Evolutionary conservation across 192 early-diverging fungal genomes (phyloP), one percentile per base, ranked within the genome.

Genomic region (Fimicolochytrium jonesii): DNA sequence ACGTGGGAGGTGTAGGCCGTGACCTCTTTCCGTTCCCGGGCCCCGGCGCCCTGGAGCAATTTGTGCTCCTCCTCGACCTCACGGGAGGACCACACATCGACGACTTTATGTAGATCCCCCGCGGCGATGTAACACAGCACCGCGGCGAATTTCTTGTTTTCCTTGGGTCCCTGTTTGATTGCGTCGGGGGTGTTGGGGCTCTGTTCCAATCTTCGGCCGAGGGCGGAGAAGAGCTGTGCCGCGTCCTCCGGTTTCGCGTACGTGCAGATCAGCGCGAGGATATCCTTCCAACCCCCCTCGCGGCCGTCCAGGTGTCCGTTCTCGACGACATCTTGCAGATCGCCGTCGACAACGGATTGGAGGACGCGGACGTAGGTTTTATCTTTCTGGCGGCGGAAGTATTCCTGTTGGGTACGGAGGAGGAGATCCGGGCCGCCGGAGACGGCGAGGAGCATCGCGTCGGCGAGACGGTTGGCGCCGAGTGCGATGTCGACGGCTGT

Each of bases 251-350:
- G 74, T 52, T 85, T 82, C 36, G 87, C 90, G 69, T 97, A 97
- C 0, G 94, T 97, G 78, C 92, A 97, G 44, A 99, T 82, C 6
- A 97, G 77, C 11, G 92, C 95, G 33, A 97, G 70, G 28, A 95
- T 77, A 59, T 97, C 90, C 69, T 91, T 89, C 97, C 97, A 99
- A 51, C 88, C 68, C 6, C 68, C 73, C 4, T 72, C 74, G 23
- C 23, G 22, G 22, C 64, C 88, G 28, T 80, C 78, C 64, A 99
- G 65, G 30, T 84, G 77, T 4, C 84, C 87, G 53, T 88, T 85
- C 39, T 73, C 69, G 0, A 95, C 92, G 39, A 97, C 77, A 67
- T 94, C 90, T 6, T 67, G 70, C 55, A 96, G 67, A 61, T 97
- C 90, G 13, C 85, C 87, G n/a, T 81, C 73, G 0, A 90, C 81